A percentile compares a stretch with the other conserved stretches of the same genome.
Conservation (phyloP, 2,329 filamentous ascomycete species). For the Cylindrodendrum hubeiense region DNA sequence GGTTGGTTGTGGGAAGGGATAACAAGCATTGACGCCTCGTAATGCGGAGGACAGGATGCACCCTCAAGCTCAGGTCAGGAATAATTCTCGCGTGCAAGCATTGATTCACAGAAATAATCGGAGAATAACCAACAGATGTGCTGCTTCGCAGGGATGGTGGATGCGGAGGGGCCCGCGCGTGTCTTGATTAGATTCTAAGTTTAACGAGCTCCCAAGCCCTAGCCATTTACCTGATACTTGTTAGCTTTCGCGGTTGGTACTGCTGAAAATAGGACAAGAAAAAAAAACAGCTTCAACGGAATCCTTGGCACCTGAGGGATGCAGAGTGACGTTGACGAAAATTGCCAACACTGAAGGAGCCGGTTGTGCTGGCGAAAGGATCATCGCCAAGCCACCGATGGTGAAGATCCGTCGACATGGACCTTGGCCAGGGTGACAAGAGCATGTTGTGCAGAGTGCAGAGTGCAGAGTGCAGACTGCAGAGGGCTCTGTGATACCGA, state of each 20-base stretch:
- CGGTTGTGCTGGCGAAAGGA: constrained; percentile 24
- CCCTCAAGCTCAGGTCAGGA: not conserved
- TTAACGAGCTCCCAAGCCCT: constrained; percentile 7
- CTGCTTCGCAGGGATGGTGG: constrained; percentile 18
- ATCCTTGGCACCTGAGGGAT: not conserved
- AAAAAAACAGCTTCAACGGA: not conserved
- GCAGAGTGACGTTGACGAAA: constrained; percentile 13
- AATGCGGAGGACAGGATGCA: not conserved
- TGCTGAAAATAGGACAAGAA: not conserved
- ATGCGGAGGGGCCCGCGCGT: constrained; percentile 1
- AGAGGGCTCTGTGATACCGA: constrained; percentile 8
- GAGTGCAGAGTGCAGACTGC: constrained; percentile 5
- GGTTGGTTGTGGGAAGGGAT: not conserved
- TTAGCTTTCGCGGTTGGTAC: not conserved
- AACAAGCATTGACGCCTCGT: constrained; percentile 1
- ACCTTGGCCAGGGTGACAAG: constrained; percentile 7
- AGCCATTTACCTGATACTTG: constrained; percentile 20
- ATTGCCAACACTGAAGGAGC: not conserved
- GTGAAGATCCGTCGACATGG: constrained; percentile 16
- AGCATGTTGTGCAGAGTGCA: constrained; percentile 15
- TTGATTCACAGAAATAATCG: constrained; percentile 14
- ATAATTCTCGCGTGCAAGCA: not conserved
- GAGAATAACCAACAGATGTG: constrained; percentile 27
- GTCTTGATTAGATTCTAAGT: constrained; percentile 16
- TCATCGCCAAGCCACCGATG: constrained; percentile 16